Conservation (phyloP, 352 stramenopile species). For the Phytopythium montanum region DNA sequence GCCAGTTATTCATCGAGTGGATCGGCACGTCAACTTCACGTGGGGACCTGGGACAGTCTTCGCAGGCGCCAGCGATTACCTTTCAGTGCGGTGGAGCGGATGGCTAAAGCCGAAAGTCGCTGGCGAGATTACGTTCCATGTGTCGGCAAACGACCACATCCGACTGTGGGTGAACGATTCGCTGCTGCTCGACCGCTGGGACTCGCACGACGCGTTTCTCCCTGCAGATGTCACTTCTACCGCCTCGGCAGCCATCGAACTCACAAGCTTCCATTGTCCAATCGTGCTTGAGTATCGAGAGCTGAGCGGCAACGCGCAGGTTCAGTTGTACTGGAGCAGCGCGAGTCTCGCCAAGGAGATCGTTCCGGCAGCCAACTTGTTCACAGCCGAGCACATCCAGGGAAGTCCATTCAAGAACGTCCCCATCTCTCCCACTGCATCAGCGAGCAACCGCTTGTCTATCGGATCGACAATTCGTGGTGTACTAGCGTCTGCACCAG, state of each 20-base stretch:
- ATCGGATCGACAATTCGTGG: slow-evolving; percentile 13
- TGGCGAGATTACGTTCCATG: slow-evolving; percentile 36
- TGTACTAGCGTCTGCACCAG: slow-evolving; percentile 14
- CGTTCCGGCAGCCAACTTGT: slow-evolving; percentile 39
- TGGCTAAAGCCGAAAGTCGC: slow-evolving; percentile 47
- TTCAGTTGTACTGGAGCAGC: slow-evolving; percentile 49
- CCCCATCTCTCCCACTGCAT: slow-evolving; percentile 21
- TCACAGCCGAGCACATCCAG: slow-evolving; percentile 42
- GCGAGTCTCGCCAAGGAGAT: slow-evolving; percentile 30
- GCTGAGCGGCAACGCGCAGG: slow-evolving; percentile 27
- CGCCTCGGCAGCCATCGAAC: slow-evolving; percentile 10
- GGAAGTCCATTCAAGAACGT: slow-evolving; percentile 50
- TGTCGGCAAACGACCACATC: slow-evolving; percentile 45
- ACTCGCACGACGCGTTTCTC: slow-evolving; percentile 21
- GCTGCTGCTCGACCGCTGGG: slow-evolving; percentile 65
- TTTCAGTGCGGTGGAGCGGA: slow-evolving; percentile 63
- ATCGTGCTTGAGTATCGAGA: slow-evolving; percentile 66
- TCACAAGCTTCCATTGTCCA: slow-evolving; percentile 37
- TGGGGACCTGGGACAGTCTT: slow-evolving; percentile 51
- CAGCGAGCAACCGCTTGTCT: slow-evolving; percentile 1
- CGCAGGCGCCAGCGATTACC: slow-evolving; percentile 44
- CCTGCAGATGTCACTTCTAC: slow-evolving; percentile 12
- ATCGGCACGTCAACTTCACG: slow-evolving; percentile 71
- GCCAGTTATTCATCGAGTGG: slow-evolving; percentile 41
- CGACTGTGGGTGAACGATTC: slow-evolving; percentile 63